These are phyloP conservation scores for Aspergillus terreus DNA, from an alignment of 2,329 filamentous ascomycete species.

Conservation along the genomic window DNA sequence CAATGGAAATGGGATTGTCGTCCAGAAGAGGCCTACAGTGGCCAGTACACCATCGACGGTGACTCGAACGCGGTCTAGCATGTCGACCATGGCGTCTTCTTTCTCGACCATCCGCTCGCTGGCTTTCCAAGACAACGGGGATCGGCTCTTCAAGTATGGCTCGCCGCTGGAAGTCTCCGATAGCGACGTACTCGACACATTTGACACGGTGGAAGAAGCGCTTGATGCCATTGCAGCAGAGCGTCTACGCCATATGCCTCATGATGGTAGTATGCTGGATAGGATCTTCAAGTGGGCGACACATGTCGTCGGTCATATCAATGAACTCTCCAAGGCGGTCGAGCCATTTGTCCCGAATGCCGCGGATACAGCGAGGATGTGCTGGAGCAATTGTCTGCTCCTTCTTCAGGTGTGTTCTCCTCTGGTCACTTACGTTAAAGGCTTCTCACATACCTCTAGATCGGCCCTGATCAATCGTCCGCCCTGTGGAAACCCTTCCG, in stretches of 20 bases:
- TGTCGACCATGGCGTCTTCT: not conserved
- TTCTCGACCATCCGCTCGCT: not conserved
- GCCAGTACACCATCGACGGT: not conserved
- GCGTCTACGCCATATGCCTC: slow-evolving; percentile 1
- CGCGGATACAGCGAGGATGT: not conserved
- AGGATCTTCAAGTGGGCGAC: not conserved
- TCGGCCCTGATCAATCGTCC: not conserved
- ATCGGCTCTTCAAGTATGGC: not conserved
- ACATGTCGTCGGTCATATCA: not conserved
- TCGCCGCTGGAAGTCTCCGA: not conserved
- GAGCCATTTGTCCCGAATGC: not conserved
- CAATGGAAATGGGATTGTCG: not conserved
- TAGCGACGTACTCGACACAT: not conserved
- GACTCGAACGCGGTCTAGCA: not conserved
- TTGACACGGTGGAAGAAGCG: not conserved
- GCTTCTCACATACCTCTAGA: not conserved
- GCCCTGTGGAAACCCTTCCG: not conserved
- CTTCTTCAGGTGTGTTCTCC: not conserved
- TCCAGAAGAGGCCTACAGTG: not conserved
- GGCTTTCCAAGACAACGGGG: not conserved
- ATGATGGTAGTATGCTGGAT: slow-evolving; percentile 3
- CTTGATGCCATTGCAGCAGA: slow-evolving; percentile 1
- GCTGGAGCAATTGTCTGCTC: not conserved
- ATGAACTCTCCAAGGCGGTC: not conserved
- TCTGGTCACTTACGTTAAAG: too few species aligned